These are phyloP conservation scores for Phytophthora foliorum DNA, from an alignment of 352 stramenopile species.

Conservation along the genomic window DNA sequence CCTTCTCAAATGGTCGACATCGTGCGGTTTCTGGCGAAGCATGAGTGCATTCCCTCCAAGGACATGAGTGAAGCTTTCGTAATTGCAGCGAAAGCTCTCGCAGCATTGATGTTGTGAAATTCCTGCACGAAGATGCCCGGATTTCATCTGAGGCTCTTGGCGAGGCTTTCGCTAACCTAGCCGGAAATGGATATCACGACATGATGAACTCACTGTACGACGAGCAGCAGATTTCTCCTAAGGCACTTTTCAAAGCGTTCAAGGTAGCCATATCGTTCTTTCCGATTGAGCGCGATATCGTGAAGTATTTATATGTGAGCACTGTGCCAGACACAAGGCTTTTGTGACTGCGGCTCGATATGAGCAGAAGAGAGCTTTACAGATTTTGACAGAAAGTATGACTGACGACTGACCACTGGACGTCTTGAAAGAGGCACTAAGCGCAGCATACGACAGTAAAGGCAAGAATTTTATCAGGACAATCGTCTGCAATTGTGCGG, in stretches of 20 bases:
- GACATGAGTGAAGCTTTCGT: not conserved
- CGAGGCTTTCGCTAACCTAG: not conserved
- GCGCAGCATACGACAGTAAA: not conserved
- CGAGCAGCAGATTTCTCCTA: not conserved
- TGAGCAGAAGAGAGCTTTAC: not conserved
- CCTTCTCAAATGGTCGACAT: not conserved
- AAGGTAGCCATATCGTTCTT: not conserved
- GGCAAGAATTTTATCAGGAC: not conserved
- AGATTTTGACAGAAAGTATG: not conserved
- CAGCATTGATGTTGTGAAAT: not conserved
- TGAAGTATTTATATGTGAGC: not conserved
- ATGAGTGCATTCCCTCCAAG: not conserved
- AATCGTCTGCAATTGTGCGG: not conserved
- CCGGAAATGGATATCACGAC: not conserved
- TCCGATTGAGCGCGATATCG: not conserved
- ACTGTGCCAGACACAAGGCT: not conserved
- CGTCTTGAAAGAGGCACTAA: not conserved
- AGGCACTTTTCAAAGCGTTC: conserved; percentile 1
- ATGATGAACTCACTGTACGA: conserved; percentile 3
- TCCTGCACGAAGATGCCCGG: not conserved
- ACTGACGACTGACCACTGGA: not conserved
- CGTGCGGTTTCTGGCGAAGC: not conserved
- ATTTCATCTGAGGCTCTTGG: not conserved
- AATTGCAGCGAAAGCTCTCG: not conserved
- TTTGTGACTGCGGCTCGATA: not conserved